These are phyloP conservation scores for Graphilbum ipis-grandicollis DNA, from an alignment of 2,329 filamentous ascomycete genomes.

Conservation along the genomic window DNA sequence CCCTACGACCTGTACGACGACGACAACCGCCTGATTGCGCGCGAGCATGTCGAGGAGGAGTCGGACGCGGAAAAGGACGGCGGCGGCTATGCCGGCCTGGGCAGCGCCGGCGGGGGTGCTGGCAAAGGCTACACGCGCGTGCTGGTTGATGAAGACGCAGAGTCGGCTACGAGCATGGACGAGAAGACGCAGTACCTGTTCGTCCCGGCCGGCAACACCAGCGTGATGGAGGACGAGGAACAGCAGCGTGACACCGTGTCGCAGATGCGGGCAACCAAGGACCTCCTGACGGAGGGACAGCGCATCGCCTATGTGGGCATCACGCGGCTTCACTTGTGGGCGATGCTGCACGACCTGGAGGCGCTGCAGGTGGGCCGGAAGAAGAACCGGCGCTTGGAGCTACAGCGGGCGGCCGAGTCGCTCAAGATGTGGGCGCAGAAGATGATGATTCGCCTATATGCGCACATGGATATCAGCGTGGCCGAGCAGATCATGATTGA, in stretches of 20 bases:
- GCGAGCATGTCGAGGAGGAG: conserved; percentile 56
- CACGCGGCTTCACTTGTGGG: conserved; percentile 61
- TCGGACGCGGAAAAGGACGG: conserved; percentile 35
- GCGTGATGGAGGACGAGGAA: conserved; percentile 52
- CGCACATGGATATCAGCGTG: conserved; percentile 88
- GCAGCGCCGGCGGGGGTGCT: conserved; percentile 79
- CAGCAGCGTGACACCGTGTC: conserved; percentile 71
- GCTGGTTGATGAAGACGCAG: conserved; percentile 84
- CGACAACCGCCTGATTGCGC: conserved; percentile 71
- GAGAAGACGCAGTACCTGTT: conserved; percentile 95
- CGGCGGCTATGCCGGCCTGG: conserved; percentile 62
- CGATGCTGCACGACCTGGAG: conserved; percentile 56
- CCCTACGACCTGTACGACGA: conserved; percentile 94
- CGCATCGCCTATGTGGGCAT: conserved; percentile 91
- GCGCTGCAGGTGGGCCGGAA: conserved; percentile 25
- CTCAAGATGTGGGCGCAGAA: conserved; percentile 95
- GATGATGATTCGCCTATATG: conserved; percentile 89
- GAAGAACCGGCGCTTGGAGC: conserved; percentile 55
- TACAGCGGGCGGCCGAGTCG: conserved; percentile 53
- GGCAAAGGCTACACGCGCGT: conserved; percentile 92
- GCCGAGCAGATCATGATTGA: conserved; percentile 98
- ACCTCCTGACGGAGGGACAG: conserved; percentile 86
- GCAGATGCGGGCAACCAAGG: conserved; percentile 91
- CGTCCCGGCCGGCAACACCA: conserved; percentile 39
- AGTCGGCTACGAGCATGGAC: conserved; percentile 90